A percentile compares a stretch with the other conserved stretches of the same genome.
Evolutionary conservation across 768 basidiomycete genomes (phyloP).

Genomic region (Hemileccinum impolitum): DNA sequence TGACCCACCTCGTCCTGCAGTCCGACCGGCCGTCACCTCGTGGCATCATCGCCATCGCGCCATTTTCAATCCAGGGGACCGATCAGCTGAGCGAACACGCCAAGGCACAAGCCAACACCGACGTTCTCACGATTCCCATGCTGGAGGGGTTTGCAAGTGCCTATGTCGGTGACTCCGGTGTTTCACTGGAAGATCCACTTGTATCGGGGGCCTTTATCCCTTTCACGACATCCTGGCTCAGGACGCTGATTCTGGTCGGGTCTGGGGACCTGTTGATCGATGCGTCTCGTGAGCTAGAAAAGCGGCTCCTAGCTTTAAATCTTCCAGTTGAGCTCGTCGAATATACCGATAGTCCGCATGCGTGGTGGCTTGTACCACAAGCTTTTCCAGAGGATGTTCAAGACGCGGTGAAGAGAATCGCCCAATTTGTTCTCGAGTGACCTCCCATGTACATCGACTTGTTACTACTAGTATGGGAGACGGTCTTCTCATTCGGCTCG

Average conservation of each 20-base stretch:
- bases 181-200: conserved; percentile 14
- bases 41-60: conserved; percentile 57
- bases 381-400: conserved; percentile 12
- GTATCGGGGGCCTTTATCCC: conserved; percentile 13
- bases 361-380: conserved; percentile 19
- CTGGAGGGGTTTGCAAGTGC: background rate
- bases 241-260: conserved; percentile 22
- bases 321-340: conserved; percentile 24
- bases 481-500: too few relatives aligned
- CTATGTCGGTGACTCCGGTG: conserved; percentile 14
- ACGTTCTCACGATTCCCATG: background rate
- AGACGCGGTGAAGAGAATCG: conserved; percentile 12
- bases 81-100: background rate
- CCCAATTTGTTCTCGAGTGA: conserved; percentile 6
- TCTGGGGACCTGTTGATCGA: conserved; percentile 13
- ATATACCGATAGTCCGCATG: conserved; percentile 21
- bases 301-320: background rate
- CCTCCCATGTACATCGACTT: background rate
- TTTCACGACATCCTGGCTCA: conserved; percentile 20
- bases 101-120: background rate
- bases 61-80: conserved; percentile 20
- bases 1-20: conserved; percentile 42
- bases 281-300: conserved; percentile 8
- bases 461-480: too few relatives aligned
- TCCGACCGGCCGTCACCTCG: conserved; percentile 47